Base-by-base conservation (phyloP, 768 basidiomycete genomes). In the Boletus subcaerulescens region DNA sequence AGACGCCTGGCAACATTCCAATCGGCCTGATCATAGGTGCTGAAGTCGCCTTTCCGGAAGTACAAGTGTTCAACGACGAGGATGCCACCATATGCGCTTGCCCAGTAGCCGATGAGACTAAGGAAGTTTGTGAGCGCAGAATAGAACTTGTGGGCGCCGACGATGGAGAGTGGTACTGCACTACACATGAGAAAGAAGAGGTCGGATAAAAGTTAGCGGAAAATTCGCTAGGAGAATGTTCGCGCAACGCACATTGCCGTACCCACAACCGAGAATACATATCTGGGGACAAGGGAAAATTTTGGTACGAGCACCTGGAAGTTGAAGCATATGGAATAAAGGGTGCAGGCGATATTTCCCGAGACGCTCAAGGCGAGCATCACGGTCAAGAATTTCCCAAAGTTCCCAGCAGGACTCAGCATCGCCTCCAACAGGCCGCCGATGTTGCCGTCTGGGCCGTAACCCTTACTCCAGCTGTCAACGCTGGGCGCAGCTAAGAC, bases 271-370 rank as follows among this genome's bases (percentile, higher is more conserved):
- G 82, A 79, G 65, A 92, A 85, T 12, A 89, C 71, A 67, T 86
- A 91, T 63, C 88, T 77, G 1, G 89, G 89, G 8, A 90, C 76
- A 54, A 65, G 71, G 12, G 77, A 73, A 33, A 85, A 74, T 40
- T 73, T 75, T 0, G 89, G 88, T 5, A 87, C 66, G 61, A 86
- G 77, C 1, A 87, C 77, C 65, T 93, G 91, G 59, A 90, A 74
- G 65, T 83, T 86, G 54, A 93, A 77, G 58, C 84, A 82, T 53
- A 87, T 80, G 42, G 87, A 90, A 69, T 97, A 97, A 57, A 93
- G 84, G 7, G 89, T 87, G 3, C 86, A 82, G 1, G 90, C 88
- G 43, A 91, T 86, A 71, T 93, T 94, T 3, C 82, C 89, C 2
- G 85, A 83, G 13, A 91, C 83, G 54, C 85, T 85, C 31, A 94